Percentiles rank a stretch among this genome's conserved stretches.
phyloP scores from a whole-genome alignment of 2,329 filamentous ascomycete species.

The Trichophyton mentagrophytes region DNA sequence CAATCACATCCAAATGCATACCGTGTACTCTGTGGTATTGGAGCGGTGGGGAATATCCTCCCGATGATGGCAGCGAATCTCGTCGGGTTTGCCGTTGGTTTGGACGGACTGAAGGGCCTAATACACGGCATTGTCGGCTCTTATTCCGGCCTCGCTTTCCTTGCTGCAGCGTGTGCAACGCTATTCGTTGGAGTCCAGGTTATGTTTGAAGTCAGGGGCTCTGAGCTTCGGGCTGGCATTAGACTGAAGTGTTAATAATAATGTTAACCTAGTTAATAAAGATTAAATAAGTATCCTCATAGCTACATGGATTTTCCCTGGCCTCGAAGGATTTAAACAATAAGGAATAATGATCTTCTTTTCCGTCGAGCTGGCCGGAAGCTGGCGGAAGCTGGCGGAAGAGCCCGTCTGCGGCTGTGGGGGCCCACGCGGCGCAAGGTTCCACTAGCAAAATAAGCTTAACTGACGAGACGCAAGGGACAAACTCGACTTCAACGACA shows the following conservation, averaged over 20 bases:
- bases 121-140: slow-evolving; percentile 62
- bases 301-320: not conserved
- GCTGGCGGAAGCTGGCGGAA: not conserved
- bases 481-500: not conserved
- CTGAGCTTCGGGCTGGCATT: slow-evolving; percentile 70
- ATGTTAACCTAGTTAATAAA: not conserved
- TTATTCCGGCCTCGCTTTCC: slow-evolving; percentile 62
- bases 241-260: slow-evolving; percentile 58
- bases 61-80: slow-evolving; percentile 96
- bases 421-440: not conserved
- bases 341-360: not conserved
- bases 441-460: slow-evolving; percentile 2
- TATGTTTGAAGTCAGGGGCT: slow-evolving; percentile 91
- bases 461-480: not conserved
- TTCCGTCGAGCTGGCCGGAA: not conserved
- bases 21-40: slow-evolving; percentile 65
- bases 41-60: slow-evolving; percentile 69
- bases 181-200: slow-evolving; percentile 79
- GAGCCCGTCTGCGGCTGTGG: not conserved
- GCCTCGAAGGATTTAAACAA: not conserved
- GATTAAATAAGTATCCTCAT: not conserved
- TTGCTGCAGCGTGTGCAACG: slow-evolving; percentile 55
- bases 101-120: slow-evolving; percentile 74
- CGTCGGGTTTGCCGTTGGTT: slow-evolving; percentile 82
- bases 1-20: slow-evolving; percentile 57